Conservation (phyloP, 306 rosid species). For the Quercus engelmannii region DNA sequence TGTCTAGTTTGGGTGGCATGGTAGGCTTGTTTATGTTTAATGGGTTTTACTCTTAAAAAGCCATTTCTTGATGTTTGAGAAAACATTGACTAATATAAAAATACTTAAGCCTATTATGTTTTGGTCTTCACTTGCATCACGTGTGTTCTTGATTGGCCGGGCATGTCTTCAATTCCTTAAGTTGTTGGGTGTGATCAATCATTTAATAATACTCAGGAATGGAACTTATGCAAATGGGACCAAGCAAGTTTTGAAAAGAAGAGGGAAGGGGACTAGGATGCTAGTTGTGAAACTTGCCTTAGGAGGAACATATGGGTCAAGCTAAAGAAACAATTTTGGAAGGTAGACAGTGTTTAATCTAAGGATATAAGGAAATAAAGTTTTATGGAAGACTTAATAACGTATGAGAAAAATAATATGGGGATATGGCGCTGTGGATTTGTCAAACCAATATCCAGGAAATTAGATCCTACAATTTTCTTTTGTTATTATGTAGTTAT, state of each 20-base stretch:
- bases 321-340: neutral
- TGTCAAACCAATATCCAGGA: neutral
- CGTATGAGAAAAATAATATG: neutral
- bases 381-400: neutral
- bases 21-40: neutral
- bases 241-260: neutral
- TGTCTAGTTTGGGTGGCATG: neutral
- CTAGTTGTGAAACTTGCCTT: neutral
- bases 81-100: neutral
- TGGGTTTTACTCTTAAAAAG: neutral
- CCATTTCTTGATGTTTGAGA: neutral
- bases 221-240: neutral
- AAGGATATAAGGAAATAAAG: neutral
- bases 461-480: too few relatives aligned
- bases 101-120: neutral
- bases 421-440: neutral
- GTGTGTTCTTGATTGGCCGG: neutral
- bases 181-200: neutral
- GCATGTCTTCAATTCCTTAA: neutral
- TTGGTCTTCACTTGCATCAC: neutral
- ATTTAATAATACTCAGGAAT: neutral
- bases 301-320: neutral
- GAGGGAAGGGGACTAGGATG: neutral
- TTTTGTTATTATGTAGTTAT: neutral
- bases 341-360: neutral